Conservation (phyloP, 208 protist genomes). For the Acanthamoeba pearcei region DNA sequence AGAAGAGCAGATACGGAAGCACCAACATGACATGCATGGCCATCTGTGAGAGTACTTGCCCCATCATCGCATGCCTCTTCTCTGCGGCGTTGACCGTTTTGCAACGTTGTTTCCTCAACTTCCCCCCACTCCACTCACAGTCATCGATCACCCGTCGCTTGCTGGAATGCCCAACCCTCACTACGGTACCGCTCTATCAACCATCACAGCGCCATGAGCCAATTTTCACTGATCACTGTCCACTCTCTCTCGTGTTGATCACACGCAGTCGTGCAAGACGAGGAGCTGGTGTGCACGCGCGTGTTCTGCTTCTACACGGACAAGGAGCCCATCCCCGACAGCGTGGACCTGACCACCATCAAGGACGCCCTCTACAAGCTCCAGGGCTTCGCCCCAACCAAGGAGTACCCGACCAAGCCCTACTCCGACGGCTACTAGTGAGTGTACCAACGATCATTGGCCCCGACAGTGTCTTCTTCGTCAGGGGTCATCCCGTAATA, state of each 20-base stretch:
- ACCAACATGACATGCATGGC: conserved; percentile 61
- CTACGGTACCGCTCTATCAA: neutral
- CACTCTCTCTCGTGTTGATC: neutral
- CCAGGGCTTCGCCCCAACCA: conserved; percentile 10
- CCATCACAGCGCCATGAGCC: neutral
- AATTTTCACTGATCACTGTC: neutral
- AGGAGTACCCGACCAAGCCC: conserved; percentile 6
- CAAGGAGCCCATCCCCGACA: conserved; percentile 61
- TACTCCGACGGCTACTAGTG: conserved; percentile 30
- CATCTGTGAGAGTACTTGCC: conserved; percentile 61
- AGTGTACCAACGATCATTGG: too few relatives aligned
- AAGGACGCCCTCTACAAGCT: conserved; percentile 53
- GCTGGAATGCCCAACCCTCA: conserved; percentile 54
- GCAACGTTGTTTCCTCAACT: too few relatives aligned
- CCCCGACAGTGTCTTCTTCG: too few relatives aligned
- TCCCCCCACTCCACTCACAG: neutral
- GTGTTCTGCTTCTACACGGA: conserved; percentile 72
- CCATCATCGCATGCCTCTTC: neutral
- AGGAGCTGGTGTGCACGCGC: conserved; percentile 56
- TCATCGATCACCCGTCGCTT: conserved; percentile 50
- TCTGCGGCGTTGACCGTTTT: neutral
- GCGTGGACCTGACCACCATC: conserved; percentile 31
- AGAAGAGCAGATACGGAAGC: conserved; percentile 51
- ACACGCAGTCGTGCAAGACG: conserved; percentile 29
- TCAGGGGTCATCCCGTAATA: too few relatives aligned